Conservation (phyloP, 2,329 filamentous ascomycete genomes). For the Onygenales sp. region DNA sequence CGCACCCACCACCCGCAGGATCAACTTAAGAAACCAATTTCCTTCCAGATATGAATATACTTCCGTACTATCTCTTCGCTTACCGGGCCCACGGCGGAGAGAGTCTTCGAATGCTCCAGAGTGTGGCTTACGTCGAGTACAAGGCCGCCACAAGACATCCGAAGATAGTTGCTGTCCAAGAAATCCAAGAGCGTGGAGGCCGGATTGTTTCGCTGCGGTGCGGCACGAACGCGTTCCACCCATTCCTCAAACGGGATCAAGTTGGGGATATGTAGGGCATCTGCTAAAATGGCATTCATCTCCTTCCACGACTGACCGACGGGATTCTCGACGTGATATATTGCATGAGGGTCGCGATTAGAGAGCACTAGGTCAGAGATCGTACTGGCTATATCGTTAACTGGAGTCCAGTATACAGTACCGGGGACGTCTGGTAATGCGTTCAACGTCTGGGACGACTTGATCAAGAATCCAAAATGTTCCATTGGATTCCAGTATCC, state of each 20-base stretch:
- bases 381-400: constrained; percentile 31
- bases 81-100: constrained; percentile 25
- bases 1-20: neutral
- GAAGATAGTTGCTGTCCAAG: constrained; percentile 23
- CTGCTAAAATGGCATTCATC: constrained; percentile 26
- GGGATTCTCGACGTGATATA: constrained; percentile 41
- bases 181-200: constrained; percentile 22
- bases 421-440: constrained; percentile 35
- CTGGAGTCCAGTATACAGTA: constrained; percentile 37
- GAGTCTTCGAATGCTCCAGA: constrained; percentile 27
- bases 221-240: constrained; percentile 27
- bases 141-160: constrained; percentile 40
- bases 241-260: constrained; percentile 34
- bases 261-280: constrained; percentile 23
- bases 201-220: constrained; percentile 19
- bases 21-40: constrained; percentile 18
- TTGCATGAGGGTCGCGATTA: constrained; percentile 15
- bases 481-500: constrained; percentile 49
- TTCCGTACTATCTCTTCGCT: constrained; percentile 19
- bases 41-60: constrained; percentile 29
- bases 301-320: constrained; percentile 32
- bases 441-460: constrained; percentile 39
- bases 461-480: constrained; percentile 42
- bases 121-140: constrained; percentile 29
- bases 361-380: constrained; percentile 24